Evolutionary conservation across 257 asterid species (phyloP).

Genomic region (Euphrasia confusa): DNA sequence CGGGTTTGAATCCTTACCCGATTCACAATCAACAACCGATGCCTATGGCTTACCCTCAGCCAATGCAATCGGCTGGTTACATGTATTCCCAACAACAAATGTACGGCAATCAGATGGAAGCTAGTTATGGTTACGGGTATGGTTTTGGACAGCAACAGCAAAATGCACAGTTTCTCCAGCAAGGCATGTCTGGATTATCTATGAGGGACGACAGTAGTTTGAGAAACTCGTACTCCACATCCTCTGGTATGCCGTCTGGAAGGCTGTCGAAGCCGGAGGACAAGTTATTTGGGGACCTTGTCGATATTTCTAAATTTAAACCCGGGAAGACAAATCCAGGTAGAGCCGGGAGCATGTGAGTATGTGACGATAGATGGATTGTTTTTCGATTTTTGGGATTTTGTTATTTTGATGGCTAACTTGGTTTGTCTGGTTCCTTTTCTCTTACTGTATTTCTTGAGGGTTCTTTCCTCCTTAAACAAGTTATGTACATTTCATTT

Average conservation of each 20-base stretch:
- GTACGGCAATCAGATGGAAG: conserved; percentile 54
- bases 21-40: conserved; percentile 21
- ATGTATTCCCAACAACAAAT: conserved; percentile 55
- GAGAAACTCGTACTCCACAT: conserved; percentile 39
- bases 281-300: conserved; percentile 60
- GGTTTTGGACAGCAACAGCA: conserved; percentile 58
- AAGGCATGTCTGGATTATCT: conserved; percentile 63
- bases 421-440: no score
- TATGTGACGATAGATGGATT: conserved; percentile 24
- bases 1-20: conserved; percentile 41
- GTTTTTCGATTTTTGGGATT: no score
- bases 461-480: no score
- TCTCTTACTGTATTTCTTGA: no score
- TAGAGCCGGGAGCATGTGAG: conserved; percentile 33
- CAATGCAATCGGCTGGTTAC: conserved; percentile 42
- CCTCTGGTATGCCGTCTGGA: conserved; percentile 47
- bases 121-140: conserved; percentile 40
- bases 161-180: conserved; percentile 59
- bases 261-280: conserved; percentile 74
- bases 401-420: no score
- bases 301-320: conserved; percentile 49
- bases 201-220: conserved; percentile 56
- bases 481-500: no score
- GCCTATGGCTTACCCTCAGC: conserved; percentile 62
- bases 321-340: conserved; percentile 33